A percentile compares a stretch with the other conserved stretches of the same genome.
phyloP scores from a whole-genome alignment of 2,329 filamentous ascomycete species.

The Ophiocordyceps camponoti-floridani region DNA sequence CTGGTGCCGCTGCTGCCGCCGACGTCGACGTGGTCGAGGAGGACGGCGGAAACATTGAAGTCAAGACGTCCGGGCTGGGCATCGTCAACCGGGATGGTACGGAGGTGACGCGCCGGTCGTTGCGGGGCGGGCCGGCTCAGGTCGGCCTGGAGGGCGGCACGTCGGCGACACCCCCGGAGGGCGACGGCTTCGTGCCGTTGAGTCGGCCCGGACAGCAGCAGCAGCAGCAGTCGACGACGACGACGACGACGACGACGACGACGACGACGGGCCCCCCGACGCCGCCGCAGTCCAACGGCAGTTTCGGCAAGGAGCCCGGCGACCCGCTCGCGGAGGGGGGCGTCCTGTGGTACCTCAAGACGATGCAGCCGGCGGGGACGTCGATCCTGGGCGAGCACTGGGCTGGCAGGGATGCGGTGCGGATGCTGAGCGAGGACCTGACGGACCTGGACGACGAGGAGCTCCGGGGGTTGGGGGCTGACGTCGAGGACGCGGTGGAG shows the following conservation, averaged over 20 bases:
- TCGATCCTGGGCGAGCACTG: slow-evolving; percentile 55
- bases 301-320: slow-evolving; percentile 26
- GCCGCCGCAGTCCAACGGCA: slow-evolving; percentile 47
- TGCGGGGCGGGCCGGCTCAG: background rate
- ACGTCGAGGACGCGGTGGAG: slow-evolving; percentile 25
- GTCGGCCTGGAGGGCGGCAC: slow-evolving; percentile 6
- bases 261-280: slow-evolving; percentile 36
- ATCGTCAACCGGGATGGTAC: slow-evolving; percentile 7
- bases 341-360: slow-evolving; percentile 72
- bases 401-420: slow-evolving; percentile 48
- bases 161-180: slow-evolving; percentile 28
- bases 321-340: slow-evolving; percentile 55
- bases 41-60: slow-evolving; percentile 24
- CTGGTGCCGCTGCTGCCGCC: too few relatives aligned
- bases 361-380: slow-evolving; percentile 64
- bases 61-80: slow-evolving; percentile 22
- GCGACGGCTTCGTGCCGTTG: slow-evolving; percentile 23
- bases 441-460: slow-evolving; percentile 88
- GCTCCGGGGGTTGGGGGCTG: slow-evolving; percentile 48
- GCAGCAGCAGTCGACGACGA: too few relatives aligned
- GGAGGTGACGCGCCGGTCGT: slow-evolving; percentile 6
- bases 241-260: too few relatives aligned
- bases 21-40: slow-evolving; percentile 16
- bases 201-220: slow-evolving; percentile 9
- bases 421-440: slow-evolving; percentile 64